phyloP scores from a whole-genome alignment of 2,329 filamentous ascomycete genomes.

The Mollisia scopiformis region DNA sequence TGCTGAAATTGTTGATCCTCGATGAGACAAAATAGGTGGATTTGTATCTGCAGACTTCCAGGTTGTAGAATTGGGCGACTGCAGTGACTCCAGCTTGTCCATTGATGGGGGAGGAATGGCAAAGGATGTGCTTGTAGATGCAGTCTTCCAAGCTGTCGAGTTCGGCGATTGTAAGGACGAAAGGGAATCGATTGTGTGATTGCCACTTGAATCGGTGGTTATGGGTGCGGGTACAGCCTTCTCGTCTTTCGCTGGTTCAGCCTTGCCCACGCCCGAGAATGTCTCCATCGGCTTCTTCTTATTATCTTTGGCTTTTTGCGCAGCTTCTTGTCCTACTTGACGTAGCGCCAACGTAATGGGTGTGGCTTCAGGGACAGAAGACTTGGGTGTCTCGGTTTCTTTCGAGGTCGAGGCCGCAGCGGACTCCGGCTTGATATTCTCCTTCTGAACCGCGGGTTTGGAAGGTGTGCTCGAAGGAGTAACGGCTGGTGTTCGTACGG shows the following conservation, averaged over 20 bases:
- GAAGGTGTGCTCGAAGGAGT: conserved; percentile 34
- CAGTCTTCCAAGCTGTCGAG: conserved; percentile 34
- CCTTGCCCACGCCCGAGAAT: conserved; percentile 25
- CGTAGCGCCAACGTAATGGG: conserved; percentile 48
- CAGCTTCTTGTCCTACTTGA: conserved; percentile 67
- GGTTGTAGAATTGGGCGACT: conserved; percentile 32
- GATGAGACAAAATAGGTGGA: conserved; percentile 24
- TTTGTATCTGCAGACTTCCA: conserved; percentile 33
- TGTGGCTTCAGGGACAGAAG: conserved; percentile 13
- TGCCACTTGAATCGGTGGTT: conserved; percentile 9
- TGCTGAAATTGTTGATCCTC: conserved; percentile 24
- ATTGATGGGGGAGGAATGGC: conserved; percentile 8
- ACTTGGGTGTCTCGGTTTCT: conserved; percentile 14
- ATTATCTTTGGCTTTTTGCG: conserved; percentile 64
- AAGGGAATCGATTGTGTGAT: conserved; percentile 12
- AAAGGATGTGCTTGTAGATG: neutral
- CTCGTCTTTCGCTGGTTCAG: conserved; percentile 19
- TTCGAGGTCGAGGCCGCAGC: conserved; percentile 28
- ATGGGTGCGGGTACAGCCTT: conserved; percentile 15
- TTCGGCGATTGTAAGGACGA: conserved; percentile 32
- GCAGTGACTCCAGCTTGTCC: conserved; percentile 26
- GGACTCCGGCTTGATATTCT: conserved; percentile 36
- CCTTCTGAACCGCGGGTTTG: conserved; percentile 28
- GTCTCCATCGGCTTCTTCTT: conserved; percentile 42
- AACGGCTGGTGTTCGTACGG: conserved; percentile 4